phyloP scores from a whole-genome alignment of 2,329 filamentous ascomycete species.

The Cercospora beticola region DNA sequence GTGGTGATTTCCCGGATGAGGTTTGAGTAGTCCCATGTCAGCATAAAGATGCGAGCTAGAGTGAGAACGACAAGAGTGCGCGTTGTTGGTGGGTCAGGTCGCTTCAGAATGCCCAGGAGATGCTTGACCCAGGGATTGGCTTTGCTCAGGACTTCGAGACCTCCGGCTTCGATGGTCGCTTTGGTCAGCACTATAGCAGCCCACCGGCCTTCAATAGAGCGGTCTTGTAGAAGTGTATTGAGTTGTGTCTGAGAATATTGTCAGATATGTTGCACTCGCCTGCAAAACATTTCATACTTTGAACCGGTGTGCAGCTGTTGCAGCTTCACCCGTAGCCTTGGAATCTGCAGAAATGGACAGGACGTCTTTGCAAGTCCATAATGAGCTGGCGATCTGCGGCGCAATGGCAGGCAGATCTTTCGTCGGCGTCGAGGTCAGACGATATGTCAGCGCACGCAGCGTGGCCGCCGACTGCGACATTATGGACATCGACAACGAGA shows the following conservation, averaged over 20 bases:
- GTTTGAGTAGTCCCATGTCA: constrained; percentile 79
- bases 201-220: constrained; percentile 71
- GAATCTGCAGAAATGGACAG: constrained; percentile 62
- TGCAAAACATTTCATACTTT: constrained; percentile 43
- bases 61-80: constrained; percentile 77
- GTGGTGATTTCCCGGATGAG: constrained; percentile 85
- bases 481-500: neutral
- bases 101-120: constrained; percentile 75
- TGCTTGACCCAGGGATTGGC: constrained; percentile 73
- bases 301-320: constrained; percentile 75
- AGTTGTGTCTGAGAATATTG: constrained; percentile 57
- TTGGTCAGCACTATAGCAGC: constrained; percentile 77
- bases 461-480: constrained; percentile 36
- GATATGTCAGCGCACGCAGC: constrained; percentile 64
- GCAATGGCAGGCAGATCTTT: constrained; percentile 72
- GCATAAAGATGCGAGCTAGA: constrained; percentile 77
- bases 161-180: constrained; percentile 75
- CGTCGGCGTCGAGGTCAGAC: constrained; percentile 69
- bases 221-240: constrained; percentile 74
- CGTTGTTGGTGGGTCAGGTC: constrained; percentile 70
- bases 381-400: constrained; percentile 62
- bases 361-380: constrained; percentile 57
- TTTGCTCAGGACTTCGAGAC: constrained; percentile 75
- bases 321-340: constrained; percentile 60
- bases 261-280: neutral